phyloP scores from a whole-genome alignment of 1,139 yeast species.

The Debaryomyces sp. region DNA sequence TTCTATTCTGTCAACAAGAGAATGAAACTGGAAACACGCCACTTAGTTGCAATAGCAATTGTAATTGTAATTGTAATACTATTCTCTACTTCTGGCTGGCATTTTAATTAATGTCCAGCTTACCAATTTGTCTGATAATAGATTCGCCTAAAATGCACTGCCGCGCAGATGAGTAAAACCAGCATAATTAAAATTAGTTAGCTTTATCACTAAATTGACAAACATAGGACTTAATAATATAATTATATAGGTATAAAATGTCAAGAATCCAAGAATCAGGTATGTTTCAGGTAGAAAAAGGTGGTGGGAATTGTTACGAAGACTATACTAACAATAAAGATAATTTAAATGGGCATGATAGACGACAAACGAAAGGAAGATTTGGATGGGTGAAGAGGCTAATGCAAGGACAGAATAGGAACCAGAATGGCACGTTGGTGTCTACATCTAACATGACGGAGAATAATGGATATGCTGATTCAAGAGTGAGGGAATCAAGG shows the following conservation, averaged over 20 bases:
- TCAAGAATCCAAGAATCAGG: constrained; percentile 1
- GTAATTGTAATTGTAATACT: background rate
- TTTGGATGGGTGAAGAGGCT: constrained; percentile 52
- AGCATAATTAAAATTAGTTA: background rate
- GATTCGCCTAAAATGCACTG: background rate
- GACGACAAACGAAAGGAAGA: constrained; percentile 34
- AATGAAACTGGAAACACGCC: background rate
- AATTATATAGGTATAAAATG: background rate
- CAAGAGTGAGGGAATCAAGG: constrained; percentile 6
- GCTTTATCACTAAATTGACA: background rate
- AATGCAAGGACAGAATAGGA: constrained; percentile 47
- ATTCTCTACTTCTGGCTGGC: background rate
- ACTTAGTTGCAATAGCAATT: background rate
- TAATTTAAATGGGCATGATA: constrained; percentile 15
- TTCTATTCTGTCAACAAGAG: background rate
- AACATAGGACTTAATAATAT: background rate
- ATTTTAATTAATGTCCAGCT: background rate
- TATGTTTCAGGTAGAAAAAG: background rate
- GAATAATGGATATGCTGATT: background rate
- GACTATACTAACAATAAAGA: constrained; percentile 10
- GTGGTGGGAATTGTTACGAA: background rate
- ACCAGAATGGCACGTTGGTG: constrained; percentile 5
- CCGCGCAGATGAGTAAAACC: constrained; percentile 1
- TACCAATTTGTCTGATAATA: background rate
- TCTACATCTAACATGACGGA: background rate